These are phyloP conservation scores for Sphaerulina vaccinii DNA, from an alignment of 2,329 filamentous ascomycete species.

Conservation along the genomic window DNA sequence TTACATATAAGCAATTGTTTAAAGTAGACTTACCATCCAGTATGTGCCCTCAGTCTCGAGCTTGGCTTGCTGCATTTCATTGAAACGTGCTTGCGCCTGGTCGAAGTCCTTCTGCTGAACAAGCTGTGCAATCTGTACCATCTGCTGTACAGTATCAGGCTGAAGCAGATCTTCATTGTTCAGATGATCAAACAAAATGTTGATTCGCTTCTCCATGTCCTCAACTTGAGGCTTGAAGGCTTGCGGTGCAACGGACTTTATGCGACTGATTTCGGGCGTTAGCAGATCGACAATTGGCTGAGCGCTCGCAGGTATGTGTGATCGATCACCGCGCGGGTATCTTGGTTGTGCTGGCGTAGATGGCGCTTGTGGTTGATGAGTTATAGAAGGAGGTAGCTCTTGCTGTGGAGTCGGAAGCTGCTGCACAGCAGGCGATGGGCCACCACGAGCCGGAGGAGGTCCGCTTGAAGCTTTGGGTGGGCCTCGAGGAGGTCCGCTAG, in stretches of 20 bases:
- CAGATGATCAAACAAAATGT: slow-evolving; percentile 91
- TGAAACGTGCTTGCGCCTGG: slow-evolving; percentile 45
- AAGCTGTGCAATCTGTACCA: slow-evolving; percentile 55
- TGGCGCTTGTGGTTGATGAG: slow-evolving; percentile 12
- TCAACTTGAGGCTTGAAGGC: slow-evolving; percentile 85
- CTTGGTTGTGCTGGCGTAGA: slow-evolving; percentile 24
- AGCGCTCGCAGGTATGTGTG: slow-evolving; percentile 77
- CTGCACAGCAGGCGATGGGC: slow-evolving; percentile 8
- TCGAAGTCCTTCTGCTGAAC: slow-evolving; percentile 47
- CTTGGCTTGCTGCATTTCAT: slow-evolving; percentile 49
- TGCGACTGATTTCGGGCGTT: slow-evolving; percentile 79
- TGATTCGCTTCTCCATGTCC: slow-evolving; percentile 86
- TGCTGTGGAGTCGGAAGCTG: slow-evolving; percentile 19
- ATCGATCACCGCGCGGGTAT: slow-evolving; percentile 71
- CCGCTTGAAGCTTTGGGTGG: slow-evolving; percentile 13
- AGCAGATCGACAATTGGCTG: slow-evolving; percentile 79
- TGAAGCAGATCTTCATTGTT: slow-evolving; percentile 92
- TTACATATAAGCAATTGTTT: not conserved
- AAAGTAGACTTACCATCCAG: slow-evolving; percentile 49
- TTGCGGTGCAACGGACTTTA: slow-evolving; percentile 81
- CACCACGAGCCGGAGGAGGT: slow-evolving; percentile 34
- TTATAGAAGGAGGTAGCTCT: slow-evolving; percentile 14
- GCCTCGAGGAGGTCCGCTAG: slow-evolving; percentile 49
- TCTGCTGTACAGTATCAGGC: slow-evolving; percentile 69
- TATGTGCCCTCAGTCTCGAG: slow-evolving; percentile 48